Evolutionary conservation across 2,329 filamentous ascomycete genomes (phyloP).

Genomic region (Decorospora gaudefroyi): DNA sequence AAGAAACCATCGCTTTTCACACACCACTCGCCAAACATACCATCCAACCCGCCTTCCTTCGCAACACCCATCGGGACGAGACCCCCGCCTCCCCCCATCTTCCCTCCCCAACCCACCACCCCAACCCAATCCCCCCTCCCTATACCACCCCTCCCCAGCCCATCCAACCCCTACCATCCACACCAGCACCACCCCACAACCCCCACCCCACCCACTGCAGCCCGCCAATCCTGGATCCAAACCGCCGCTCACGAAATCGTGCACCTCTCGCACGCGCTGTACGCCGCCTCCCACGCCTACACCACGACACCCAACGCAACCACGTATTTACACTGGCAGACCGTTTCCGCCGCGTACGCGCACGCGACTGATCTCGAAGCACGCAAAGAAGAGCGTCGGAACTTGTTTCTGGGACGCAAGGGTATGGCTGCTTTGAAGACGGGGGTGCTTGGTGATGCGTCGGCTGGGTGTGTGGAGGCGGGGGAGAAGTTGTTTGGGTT

Average conservation of each 20-base stretch:
- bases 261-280: not conserved
- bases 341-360: not conserved
- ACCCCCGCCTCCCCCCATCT: too few relatives aligned
- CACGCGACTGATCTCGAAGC: constrained; percentile 20
- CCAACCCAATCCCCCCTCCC: too few relatives aligned
- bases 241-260: constrained; percentile 13
- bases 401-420: constrained; percentile 20
- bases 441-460: constrained; percentile 5
- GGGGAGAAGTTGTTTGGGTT: constrained; percentile 18
- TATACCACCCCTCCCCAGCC: too few relatives aligned
- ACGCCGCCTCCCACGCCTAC: constrained; percentile 5
- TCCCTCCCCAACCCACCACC: too few relatives aligned
- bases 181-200: too few relatives aligned
- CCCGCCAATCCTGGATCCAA: constrained; percentile 25
- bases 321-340: constrained; percentile 10
- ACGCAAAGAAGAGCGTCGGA: constrained; percentile 22
- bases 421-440: constrained; percentile 21
- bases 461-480: not conserved
- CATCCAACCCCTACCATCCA: too few relatives aligned
- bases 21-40: not conserved
- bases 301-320: not conserved
- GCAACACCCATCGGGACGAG: too few relatives aligned
- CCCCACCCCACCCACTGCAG: not conserved
- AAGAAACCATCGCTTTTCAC: too few relatives aligned
- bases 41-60: not conserved